Percentiles rank a stretch among this genome's conserved stretches.
Evolutionary conservation across 192 early-diverging fungal species (phyloP).

Genomic region (Entomortierella chlamydospora): DNA sequence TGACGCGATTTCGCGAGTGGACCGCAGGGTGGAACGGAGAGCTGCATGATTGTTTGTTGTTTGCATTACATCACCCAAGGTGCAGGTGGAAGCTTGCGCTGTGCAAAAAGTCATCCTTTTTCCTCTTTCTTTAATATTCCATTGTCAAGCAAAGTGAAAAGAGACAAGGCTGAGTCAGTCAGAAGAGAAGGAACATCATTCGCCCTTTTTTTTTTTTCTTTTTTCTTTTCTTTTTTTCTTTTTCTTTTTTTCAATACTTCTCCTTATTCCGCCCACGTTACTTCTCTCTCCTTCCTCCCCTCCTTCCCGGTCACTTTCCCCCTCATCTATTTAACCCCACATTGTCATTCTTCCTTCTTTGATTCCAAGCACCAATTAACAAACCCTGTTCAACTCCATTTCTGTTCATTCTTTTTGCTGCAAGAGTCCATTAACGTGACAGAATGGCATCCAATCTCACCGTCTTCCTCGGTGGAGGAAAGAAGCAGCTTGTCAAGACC

Average conservation of each 20-base stretch:
- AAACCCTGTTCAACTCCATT: no score
- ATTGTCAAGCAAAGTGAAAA: no score
- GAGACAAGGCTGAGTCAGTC: no score
- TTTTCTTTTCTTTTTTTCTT: not conserved
- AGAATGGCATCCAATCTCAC: conserved; percentile 73
- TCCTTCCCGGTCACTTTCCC: not conserved
- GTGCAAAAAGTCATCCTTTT: not conserved
- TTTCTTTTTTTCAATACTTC: not conserved
- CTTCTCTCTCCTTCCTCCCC: not conserved
- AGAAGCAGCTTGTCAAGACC: conserved; percentile 70
- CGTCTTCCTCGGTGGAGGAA: conserved; percentile 61
- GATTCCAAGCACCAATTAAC: not conserved
- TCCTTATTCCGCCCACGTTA: not conserved
- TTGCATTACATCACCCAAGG: no score
- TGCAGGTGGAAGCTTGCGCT: no score
- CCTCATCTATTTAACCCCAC: not conserved
- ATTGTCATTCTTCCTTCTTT: not conserved
- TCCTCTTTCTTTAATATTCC: not conserved
- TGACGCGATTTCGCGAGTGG: no score
- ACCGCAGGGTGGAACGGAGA: no score
- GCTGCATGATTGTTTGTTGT: no score
- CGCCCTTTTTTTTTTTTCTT: not conserved
- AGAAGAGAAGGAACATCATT: not conserved
- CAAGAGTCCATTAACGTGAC: no score
- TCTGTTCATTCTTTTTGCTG: no score